These are phyloP conservation scores for Ophiosphaerella narmari DNA, from an alignment of 2,329 filamentous ascomycete species.

Conservation along the genomic window DNA sequence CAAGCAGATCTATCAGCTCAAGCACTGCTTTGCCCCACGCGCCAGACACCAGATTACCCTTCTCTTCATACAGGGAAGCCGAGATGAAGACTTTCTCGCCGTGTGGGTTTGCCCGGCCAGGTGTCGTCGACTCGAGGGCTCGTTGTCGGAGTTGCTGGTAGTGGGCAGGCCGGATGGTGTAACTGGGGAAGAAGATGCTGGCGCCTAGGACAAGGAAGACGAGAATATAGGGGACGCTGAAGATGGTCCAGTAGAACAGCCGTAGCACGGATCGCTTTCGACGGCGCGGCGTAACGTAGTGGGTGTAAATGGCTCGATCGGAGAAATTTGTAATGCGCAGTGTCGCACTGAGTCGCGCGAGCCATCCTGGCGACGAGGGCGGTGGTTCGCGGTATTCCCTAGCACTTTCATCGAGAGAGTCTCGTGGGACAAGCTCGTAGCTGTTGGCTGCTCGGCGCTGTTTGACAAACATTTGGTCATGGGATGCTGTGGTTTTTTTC, in stretches of 20 bases:
- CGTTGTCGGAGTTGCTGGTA: constrained; percentile 52
- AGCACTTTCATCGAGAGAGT: constrained; percentile 26
- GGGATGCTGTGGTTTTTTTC: not conserved
- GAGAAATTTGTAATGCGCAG: constrained; percentile 31
- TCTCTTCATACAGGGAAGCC: constrained; percentile 69
- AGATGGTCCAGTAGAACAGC: constrained; percentile 36
- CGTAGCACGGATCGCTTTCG: constrained; percentile 38
- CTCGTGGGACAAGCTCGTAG: constrained; percentile 42
- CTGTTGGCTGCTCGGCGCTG: constrained; percentile 27
- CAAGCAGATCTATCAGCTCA: constrained; percentile 67
- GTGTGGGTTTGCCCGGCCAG: constrained; percentile 55
- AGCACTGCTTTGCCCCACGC: constrained; percentile 67
- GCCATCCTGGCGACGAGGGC: constrained; percentile 30
- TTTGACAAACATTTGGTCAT: constrained; percentile 20
- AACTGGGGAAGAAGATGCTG: constrained; percentile 59
- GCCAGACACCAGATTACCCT: constrained; percentile 64
- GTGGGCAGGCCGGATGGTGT: constrained; percentile 59
- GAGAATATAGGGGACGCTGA: constrained; percentile 39
- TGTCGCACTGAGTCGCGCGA: constrained; percentile 16
- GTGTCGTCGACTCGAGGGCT: constrained; percentile 25
- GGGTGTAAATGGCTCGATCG: constrained; percentile 35
- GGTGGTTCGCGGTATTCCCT: constrained; percentile 20
- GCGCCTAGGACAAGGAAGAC: constrained; percentile 49
- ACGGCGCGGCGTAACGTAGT: constrained; percentile 40
- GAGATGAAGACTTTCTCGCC: constrained; percentile 75